Percentiles rank a stretch among this genome's conserved stretches.
Evolutionary conservation across 371 early-diverging fungal genomes (phyloP).

Genomic region (Nosema muscidifuracis): DNA sequence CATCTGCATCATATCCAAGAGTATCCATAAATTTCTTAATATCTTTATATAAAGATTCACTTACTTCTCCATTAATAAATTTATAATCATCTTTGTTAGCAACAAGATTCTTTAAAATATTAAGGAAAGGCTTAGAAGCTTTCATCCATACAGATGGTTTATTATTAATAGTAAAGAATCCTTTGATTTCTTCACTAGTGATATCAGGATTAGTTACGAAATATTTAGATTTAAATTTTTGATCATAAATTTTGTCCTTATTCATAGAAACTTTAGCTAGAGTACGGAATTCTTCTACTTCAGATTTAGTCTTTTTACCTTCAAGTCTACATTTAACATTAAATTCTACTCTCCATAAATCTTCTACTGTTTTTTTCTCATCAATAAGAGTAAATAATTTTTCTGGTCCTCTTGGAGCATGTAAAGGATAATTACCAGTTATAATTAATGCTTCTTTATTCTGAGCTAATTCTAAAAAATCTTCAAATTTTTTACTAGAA

Average conservation of each 20-base stretch:
- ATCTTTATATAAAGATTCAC: background rate
- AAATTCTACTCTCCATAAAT: background rate
- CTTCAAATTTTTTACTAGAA: background rate
- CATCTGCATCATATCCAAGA: background rate
- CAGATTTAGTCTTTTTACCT: background rate
- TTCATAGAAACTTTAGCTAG: background rate
- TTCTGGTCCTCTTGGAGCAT: constrained; percentile 25
- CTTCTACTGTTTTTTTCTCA: background rate
- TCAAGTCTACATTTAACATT: background rate
- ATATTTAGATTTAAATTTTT: background rate
- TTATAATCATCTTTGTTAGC: background rate
- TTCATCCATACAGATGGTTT: background rate
- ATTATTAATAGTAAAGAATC: background rate
- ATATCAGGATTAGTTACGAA: background rate
- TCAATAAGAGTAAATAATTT: constrained; percentile 5
- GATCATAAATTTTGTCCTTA: background rate
- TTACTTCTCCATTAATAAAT: background rate
- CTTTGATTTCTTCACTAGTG: background rate
- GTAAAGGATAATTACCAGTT: constrained; percentile 11
- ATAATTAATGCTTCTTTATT: background rate
- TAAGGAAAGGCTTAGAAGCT: background rate
- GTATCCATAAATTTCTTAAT: background rate
- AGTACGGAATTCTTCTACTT: background rate
- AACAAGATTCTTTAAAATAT: background rate
- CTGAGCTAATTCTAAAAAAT: constrained; percentile 22